Percentiles rank a stretch among this genome's conserved stretches.
These are phyloP conservation scores for Phellinidium pouzarii DNA, from an alignment of 1,284 basidiomycete species.

Conservation along the genomic window DNA sequence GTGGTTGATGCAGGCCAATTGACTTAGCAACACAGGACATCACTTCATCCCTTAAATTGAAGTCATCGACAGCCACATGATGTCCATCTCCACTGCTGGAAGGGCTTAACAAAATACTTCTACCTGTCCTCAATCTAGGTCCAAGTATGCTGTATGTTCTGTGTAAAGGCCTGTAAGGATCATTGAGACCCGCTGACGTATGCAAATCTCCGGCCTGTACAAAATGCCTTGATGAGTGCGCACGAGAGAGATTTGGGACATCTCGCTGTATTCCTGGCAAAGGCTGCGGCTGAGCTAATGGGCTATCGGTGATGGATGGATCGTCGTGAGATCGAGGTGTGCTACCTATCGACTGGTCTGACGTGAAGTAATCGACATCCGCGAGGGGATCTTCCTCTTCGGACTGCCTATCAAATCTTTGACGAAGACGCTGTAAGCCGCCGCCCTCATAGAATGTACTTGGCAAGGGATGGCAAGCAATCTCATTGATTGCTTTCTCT, in stretches of 20 bases:
- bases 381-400: constrained; percentile 34
- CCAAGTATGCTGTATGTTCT: constrained; percentile 37
- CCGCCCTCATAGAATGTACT: constrained; percentile 90
- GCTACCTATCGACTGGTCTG: constrained; percentile 4
- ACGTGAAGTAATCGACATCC: constrained; percentile 52
- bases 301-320: constrained; percentile 7
- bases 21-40: constrained; percentile 98
- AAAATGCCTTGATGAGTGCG: constrained; percentile 35
- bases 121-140: not conserved
- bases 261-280: constrained; percentile 12
- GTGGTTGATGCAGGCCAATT: constrained; percentile 89
- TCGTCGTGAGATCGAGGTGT: constrained; percentile 5
- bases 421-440: constrained; percentile 83
- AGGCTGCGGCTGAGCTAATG: not conserved
- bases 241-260: constrained; percentile 28
- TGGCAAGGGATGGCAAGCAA: constrained; percentile 93
- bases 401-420: constrained; percentile 65
- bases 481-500: constrained; percentile 94
- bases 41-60: constrained; percentile 89
- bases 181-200: constrained; percentile 41
- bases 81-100: not conserved
- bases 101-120: not conserved
- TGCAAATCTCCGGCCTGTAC: constrained; percentile 68
- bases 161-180: constrained; percentile 39
- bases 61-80: constrained; percentile 45